A percentile compares a stretch with the other conserved stretches of the same genome.
These are phyloP conservation scores for Leucocoprinus leucothites DNA, from an alignment of 768 basidiomycete genomes.

Conservation along the genomic window DNA sequence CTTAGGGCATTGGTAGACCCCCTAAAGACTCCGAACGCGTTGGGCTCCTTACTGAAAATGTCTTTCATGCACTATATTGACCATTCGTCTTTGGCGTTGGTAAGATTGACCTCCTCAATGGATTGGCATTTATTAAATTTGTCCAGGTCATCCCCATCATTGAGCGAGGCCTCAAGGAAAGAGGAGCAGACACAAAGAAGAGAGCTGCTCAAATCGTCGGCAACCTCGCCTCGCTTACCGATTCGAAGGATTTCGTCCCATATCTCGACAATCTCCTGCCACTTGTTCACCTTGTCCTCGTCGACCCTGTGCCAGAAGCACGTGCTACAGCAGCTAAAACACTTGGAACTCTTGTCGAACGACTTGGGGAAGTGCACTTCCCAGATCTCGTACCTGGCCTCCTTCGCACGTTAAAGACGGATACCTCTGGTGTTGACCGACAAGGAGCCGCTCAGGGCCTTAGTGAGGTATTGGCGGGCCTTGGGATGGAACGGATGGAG, in stretches of 20 bases:
- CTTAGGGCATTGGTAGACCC: conserved; percentile 97
- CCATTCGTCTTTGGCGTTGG: conserved; percentile 90
- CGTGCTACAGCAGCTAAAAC: conserved; percentile 97
- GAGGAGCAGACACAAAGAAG: conserved; percentile 91
- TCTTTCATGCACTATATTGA: conserved; percentile 99
- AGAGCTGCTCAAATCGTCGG: conserved; percentile 97
- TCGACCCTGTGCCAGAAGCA: conserved; percentile 97
- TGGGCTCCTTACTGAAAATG: conserved; percentile 85
- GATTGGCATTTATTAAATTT: conserved; percentile 5
- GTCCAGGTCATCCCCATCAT: conserved; percentile 88
- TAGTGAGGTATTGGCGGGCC: conserved; percentile 89
- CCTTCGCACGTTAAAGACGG: conserved; percentile 83
- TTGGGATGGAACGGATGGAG: conserved; percentile 98
- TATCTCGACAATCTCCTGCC: conserved; percentile 89
- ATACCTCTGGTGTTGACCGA: conserved; percentile 92
- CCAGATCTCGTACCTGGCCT: conserved; percentile 93
- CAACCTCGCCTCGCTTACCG: conserved; percentile 89
- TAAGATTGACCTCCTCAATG: conserved; percentile 30
- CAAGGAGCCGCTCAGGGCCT: conserved; percentile 98
- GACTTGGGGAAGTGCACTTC: conserved; percentile 92
- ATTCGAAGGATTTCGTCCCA: conserved; percentile 90
- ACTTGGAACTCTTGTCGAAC: conserved; percentile 93
- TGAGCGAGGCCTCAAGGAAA: conserved; percentile 88
- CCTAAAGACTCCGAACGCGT: conserved; percentile 80
- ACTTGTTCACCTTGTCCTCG: conserved; percentile 86